Evolutionary conservation across 306 rosid species (phyloP).

Genomic region (Adenanthera pavonina): DNA sequence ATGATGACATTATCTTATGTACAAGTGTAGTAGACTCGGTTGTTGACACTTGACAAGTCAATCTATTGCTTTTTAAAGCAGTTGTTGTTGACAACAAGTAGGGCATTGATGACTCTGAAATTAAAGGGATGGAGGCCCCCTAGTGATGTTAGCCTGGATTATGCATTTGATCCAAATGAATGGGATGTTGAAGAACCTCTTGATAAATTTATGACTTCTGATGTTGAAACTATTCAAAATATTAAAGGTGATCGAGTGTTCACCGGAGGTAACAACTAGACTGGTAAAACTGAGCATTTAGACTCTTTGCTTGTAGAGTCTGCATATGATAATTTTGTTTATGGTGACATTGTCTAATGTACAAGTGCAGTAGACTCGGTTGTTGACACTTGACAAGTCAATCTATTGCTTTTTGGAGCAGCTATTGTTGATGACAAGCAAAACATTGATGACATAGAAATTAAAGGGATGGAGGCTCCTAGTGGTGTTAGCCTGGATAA

Average conservation of each 20-base stretch:
- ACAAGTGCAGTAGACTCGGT: slow-evolving; percentile 43
- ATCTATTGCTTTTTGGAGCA: slow-evolving; percentile 44
- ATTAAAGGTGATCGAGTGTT: slow-evolving; percentile 31
- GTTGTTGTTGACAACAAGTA: too few relatives aligned
- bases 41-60: too few relatives aligned
- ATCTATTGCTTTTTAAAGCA: too few relatives aligned
- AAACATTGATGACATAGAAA: slow-evolving; percentile 48
- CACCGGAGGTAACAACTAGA: slow-evolving; percentile 7
- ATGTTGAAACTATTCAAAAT: not conserved
- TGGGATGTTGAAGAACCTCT: too few relatives aligned
- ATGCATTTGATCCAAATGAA: too few relatives aligned
- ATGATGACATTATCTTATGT: too few relatives aligned
- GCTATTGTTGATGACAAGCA: slow-evolving; percentile 56
- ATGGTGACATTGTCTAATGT: slow-evolving; percentile 27
- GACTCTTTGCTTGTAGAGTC: slow-evolving; percentile 39
- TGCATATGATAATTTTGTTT: slow-evolving; percentile 29
- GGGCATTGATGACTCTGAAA: too few relatives aligned
- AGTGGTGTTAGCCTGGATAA: too few relatives aligned
- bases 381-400: slow-evolving; percentile 45
- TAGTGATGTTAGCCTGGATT: too few relatives aligned
- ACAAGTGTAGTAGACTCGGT: too few relatives aligned
- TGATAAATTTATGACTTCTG: not conserved
- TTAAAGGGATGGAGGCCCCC: too few relatives aligned
- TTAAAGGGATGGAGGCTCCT: slow-evolving; percentile 16
- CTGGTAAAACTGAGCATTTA: slow-evolving; percentile 8